phyloP scores from a whole-genome alignment of 352 stramenopile genomes.

The Thalassiosira livingstoniorum region DNA sequence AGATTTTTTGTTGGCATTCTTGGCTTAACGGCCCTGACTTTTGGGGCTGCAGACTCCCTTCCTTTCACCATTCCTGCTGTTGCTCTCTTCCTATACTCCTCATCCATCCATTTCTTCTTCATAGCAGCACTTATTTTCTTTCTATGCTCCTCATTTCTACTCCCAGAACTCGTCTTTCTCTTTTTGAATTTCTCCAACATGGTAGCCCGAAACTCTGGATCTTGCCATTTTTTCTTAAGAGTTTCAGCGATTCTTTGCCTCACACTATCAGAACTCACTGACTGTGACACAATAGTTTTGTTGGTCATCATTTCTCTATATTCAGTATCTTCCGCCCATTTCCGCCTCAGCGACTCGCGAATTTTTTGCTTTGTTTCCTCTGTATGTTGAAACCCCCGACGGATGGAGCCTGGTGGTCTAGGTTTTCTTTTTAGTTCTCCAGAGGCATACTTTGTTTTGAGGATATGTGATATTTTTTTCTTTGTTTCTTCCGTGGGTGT shows the following conservation, averaged over 20 bases:
- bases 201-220: conserved; percentile 71
- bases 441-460: conserved; percentile 75
- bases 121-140: conserved; percentile 78
- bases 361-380: conserved; percentile 81
- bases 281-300: conserved; percentile 42
- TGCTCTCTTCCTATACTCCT: conserved; percentile 71
- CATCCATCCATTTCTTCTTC: conserved; percentile 80
- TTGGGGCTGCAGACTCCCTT: conserved; percentile 7
- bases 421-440: conserved; percentile 65
- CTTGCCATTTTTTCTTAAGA: conserved; percentile 76
- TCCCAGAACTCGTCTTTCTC: conserved; percentile 19
- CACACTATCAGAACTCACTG: conserved; percentile 26
- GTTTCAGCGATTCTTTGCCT: conserved; percentile 68
- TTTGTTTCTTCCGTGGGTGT: conserved; percentile 76
- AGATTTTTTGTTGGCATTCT: conserved; percentile 25
- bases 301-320: conserved; percentile 74
- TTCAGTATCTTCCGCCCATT: conserved; percentile 68
- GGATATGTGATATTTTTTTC: conserved; percentile 75
- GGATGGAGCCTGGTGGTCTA: conserved; percentile 59
- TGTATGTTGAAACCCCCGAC: conserved; percentile 70
- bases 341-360: conserved; percentile 64
- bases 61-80: conserved; percentile 62
- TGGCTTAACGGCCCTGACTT: conserved; percentile 21
- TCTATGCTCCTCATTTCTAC: conserved; percentile 43
- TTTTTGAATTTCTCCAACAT: conserved; percentile 78